These are phyloP conservation scores for Entomortierella parvispora DNA, from an alignment of 192 early-diverging fungal genomes.

Conservation along the genomic window DNA sequence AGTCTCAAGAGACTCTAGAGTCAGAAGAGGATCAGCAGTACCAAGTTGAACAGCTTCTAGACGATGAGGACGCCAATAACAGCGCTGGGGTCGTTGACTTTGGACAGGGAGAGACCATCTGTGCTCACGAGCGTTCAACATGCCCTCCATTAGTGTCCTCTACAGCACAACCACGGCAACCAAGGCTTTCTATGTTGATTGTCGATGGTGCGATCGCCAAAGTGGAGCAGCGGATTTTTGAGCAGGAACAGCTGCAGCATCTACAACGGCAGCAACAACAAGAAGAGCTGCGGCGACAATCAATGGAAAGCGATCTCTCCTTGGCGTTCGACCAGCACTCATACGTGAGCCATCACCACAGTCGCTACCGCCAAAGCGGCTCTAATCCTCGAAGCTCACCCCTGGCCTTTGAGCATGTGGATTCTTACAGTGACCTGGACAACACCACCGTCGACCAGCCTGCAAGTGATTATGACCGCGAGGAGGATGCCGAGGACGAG, in stretches of 20 bases:
- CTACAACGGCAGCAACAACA: no score
- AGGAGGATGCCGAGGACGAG: constrained; percentile 3
- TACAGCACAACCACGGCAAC: neutral
- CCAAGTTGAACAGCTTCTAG: neutral
- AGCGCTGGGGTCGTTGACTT: neutral
- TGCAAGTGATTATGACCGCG: neutral
- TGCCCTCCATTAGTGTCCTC: neutral
- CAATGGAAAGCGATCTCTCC: no score
- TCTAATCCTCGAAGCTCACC: neutral
- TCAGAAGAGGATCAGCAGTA: neutral
- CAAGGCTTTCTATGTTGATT: no score
- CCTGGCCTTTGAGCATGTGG: neutral
- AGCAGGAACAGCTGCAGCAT: no score
- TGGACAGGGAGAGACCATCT: no score
- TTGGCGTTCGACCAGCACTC: no score
- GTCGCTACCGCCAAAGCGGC: neutral
- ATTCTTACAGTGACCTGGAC: neutral
- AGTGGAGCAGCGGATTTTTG: no score
- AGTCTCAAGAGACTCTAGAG: neutral
- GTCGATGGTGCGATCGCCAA: no score
- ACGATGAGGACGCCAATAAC: neutral
- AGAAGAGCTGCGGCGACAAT: no score
- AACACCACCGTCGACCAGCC: neutral
- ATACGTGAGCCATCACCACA: neutral
- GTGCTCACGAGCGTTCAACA: neutral